Evolutionary conservation across 2,329 filamentous ascomycete genomes (phyloP).

Genomic region (Paraphoma chrysanthemicola): DNA sequence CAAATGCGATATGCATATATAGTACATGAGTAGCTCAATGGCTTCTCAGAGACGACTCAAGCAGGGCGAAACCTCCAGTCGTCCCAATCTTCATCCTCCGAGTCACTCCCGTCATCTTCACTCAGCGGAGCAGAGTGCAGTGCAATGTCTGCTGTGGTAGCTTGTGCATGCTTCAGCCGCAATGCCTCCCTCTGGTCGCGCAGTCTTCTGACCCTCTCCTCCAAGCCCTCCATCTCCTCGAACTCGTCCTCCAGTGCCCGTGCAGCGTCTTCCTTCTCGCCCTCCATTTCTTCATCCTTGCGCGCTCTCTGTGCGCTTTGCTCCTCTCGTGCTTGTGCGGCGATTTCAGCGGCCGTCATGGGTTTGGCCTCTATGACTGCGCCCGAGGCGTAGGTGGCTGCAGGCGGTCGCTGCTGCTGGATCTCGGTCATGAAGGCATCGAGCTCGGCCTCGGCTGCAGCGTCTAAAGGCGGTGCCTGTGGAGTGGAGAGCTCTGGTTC

Average conservation of each 20-base stretch:
- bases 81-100: conserved; percentile 47
- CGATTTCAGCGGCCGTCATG: conserved; percentile 55
- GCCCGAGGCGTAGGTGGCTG: conserved; percentile 57
- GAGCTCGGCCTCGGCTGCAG: conserved; percentile 50
- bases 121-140: conserved; percentile 9
- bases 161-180: conserved; percentile 28
- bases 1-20: conserved; percentile 29
- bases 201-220: conserved; percentile 53
- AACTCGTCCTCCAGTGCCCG: conserved; percentile 56
- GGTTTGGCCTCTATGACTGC: conserved; percentile 56
- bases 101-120: conserved; percentile 44
- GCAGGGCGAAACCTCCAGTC: conserved; percentile 47
- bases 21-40: conserved; percentile 8
- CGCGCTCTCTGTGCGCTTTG: conserved; percentile 51
- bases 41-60: conserved; percentile 18
- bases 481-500: conserved; percentile 8
- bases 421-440: conserved; percentile 64
- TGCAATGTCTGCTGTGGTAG: conserved; percentile 11
- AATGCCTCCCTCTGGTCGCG: conserved; percentile 56
- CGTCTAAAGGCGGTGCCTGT: conserved; percentile 19
- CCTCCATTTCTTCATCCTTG: conserved; percentile 55
- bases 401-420: conserved; percentile 81
- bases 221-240: conserved; percentile 58
- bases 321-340: conserved; percentile 54
- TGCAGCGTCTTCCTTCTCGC: conserved; percentile 57